Percentiles rank a stretch among this genome's conserved stretches.
Conservation (phyloP, 2,329 filamentous ascomycete genomes). For the Laburnicola sp. region DNA sequence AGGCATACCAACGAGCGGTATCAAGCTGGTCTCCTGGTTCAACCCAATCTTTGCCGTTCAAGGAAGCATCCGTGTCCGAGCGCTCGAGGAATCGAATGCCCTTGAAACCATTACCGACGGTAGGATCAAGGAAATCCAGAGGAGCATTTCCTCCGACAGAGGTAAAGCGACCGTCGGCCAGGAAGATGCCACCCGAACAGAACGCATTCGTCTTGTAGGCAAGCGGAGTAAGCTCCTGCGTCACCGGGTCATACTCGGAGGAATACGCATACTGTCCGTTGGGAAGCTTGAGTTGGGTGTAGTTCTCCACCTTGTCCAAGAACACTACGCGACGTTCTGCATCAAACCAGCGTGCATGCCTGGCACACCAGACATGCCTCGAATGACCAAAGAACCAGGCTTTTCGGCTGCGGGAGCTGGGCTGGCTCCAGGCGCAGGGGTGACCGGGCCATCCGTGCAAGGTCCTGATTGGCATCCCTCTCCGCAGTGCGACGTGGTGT, state of each 20-base stretch:
- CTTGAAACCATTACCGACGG: constrained; percentile 61
- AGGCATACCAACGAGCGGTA: constrained; percentile 63
- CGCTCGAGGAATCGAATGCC: constrained; percentile 60
- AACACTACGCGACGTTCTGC: constrained; percentile 63
- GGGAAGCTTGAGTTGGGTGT: constrained; percentile 58
- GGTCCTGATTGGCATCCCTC: constrained; percentile 59
- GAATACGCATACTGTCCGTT: constrained; percentile 63
- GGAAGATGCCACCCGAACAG: constrained; percentile 62
- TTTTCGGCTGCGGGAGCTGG: constrained; percentile 52
- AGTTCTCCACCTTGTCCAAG: constrained; percentile 66
- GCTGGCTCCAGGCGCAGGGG: constrained; percentile 48
- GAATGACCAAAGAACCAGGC: constrained; percentile 53
- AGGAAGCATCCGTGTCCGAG: constrained; percentile 48
- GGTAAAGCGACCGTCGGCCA: constrained; percentile 59
- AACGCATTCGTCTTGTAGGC: constrained; percentile 63
- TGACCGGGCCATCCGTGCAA: constrained; percentile 49
- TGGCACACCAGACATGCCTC: constrained; percentile 63
- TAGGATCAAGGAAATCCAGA: constrained; percentile 59
- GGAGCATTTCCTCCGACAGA: constrained; percentile 63
- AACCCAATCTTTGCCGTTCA: constrained; percentile 56
- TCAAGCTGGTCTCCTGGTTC: constrained; percentile 60
- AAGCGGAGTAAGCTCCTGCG: constrained; percentile 52
- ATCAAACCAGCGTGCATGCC: constrained; percentile 65
- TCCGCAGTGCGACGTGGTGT: constrained; percentile 56
- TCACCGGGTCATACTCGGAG: constrained; percentile 60